Percentiles rank a stretch among this genome's conserved stretches.
Evolutionary conservation across 768 basidiomycete species (phyloP).

Genomic region (Psilocybe cyanescens): DNA sequence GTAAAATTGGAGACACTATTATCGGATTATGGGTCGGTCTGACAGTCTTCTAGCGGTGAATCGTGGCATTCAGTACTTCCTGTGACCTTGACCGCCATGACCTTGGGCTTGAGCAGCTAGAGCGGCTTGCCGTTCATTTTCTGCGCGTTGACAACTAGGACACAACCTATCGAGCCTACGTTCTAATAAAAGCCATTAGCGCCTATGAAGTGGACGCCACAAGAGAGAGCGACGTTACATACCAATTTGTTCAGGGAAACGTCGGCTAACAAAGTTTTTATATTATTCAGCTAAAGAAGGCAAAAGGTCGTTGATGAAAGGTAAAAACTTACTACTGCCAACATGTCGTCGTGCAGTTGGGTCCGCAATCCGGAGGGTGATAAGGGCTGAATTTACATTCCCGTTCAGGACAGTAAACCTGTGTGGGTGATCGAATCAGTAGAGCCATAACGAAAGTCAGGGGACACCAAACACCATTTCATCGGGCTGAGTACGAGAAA

Average conservation of each 20-base stretch:
- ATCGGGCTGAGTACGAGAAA: conserved; percentile 50
- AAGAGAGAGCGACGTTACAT: conserved; percentile 7
- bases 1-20: conserved; percentile 4
- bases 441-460: conserved; percentile 16
- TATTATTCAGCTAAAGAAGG: conserved; percentile 13
- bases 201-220: conserved; percentile 5
- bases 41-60: background rate
- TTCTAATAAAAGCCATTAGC: conserved; percentile 15
- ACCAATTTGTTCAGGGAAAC: conserved; percentile 76
- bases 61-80: background rate
- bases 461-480: conserved; percentile 46
- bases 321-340: conserved; percentile 73
- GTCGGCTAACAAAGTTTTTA: conserved; percentile 46
- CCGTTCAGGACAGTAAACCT: conserved; percentile 70
- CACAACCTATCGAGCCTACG: conserved; percentile 28
- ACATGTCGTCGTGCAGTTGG: conserved; percentile 62
- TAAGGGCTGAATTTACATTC: conserved; percentile 73
- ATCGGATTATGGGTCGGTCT: background rate
- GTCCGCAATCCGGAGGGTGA: conserved; percentile 64
- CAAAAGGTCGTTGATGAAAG: conserved; percentile 5
- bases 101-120: conserved; percentile 11
- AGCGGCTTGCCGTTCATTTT: conserved; percentile 9
- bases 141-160: conserved; percentile 27
- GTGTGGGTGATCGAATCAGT: conserved; percentile 9
- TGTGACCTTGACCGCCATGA: background rate